Evolutionary conservation across 495 filamentous ascomycete genomes (phyloP), one percentile per base, ranked within the genome.

Genomic region (Lentithecium fluviatile): DNA sequence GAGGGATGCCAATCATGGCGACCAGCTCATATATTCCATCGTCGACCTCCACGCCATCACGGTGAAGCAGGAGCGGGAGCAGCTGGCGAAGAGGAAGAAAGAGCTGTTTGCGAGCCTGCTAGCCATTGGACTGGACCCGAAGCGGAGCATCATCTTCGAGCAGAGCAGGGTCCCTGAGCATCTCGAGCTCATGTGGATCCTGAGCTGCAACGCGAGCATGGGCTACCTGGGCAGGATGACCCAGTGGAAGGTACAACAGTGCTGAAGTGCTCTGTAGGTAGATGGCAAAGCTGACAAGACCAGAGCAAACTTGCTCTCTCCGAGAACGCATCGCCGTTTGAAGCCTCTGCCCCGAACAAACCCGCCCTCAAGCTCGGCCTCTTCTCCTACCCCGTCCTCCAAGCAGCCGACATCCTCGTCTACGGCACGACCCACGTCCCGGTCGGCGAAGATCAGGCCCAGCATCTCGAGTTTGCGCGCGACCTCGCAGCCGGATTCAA

Each of bases 31-130:
- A 7, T 97, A 86, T 76, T 92, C 83, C 11, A 82, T 98, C 52
- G 94, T 94, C 50, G 94, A 98, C 70, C 76, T 97, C 10, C 94
- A 98, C 73, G 93, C 94, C 52, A 87, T 98, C 65, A 97, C 94
- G 0, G 71, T 87, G 26, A 83, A 82, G 8, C 90, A 92, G 65
- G 74, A 85, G 17, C 73, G 81, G 3, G 64, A 59, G 15, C 72
- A 80, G 50, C 76, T 97, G 42, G 77, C 77, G 26, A 68, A 75
- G 73, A 83, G 80, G 76, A 88, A 85, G 72, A 80, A 76, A 52
- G 83, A 96, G 74, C 83, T 84, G 68, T 78, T 97, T 54, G 90
- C 90, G 21, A 83, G 85, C 29, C 74, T 98, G 40, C 74, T 97
- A 37, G 94, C 94, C 34, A 78, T 96, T 51, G 94, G 94, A 12